Evolutionary conservation across 2,329 filamentous ascomycete genomes (phyloP), one percentile per base, ranked within the genome.

Genomic region (Phyllosticta capitalensis): DNA sequence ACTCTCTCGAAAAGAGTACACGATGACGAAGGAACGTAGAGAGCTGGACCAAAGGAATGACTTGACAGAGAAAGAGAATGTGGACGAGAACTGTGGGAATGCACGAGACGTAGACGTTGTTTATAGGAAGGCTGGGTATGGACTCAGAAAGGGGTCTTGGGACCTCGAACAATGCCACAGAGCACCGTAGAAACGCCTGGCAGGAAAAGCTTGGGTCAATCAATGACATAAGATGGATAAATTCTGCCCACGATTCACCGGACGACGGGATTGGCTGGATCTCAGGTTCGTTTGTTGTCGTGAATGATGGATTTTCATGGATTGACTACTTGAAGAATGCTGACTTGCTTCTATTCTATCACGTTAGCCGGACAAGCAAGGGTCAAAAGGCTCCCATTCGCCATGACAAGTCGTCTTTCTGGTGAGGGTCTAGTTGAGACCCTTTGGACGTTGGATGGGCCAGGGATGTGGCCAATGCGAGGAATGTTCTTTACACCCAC

Each of bases 31-130:
- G 67, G 74, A 77, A 73, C 70, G 72, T 75, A 68, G 64, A 71
- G 69, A 71, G 71, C 70, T 73, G 70, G 71, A 69, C 58, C 67
- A 70, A 77, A 74, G 69, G 73, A 77, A 73, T 74, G 74, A 75
- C 73, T 74, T 65, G 63, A 64, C 52, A 51, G 54, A 52, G 54
- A 61, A 63, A 66, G 64, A 65, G 67, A 71, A 71, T 66, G 67
- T 67, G 65, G 62, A 65, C 63, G 66, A 66, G 55, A 68, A 64
- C 65, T 65, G 67, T 65, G 58, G 67, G 64, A 67, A 71, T 71
- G 67, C 67, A 71, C 65, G 64, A 67, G 65, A 51, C 54, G 50
- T 60, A 54, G 19, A 19, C 58, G 58, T 60, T 56, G 58, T 60
- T 56, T 60, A 60, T 60, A 60, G 54, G 54, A 53, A 54, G 58